phyloP scores from a whole-genome alignment of 257 asterid genomes.

The Solanum pinnatisectum region DNA sequence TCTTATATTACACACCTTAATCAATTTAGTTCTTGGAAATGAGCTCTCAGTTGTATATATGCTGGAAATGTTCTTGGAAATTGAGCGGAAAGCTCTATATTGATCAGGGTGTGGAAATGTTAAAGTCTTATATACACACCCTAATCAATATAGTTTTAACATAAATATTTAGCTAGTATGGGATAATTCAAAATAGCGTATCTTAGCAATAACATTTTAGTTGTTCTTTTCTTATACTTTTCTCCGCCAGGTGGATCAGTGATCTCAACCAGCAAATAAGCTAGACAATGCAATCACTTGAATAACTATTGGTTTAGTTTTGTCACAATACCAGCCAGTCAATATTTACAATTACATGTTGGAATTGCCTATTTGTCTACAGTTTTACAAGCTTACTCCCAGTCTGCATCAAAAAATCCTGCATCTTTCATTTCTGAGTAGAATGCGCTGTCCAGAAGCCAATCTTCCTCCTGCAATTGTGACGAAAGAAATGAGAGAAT shows the following conservation, averaged over 20 bases:
- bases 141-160: neutral
- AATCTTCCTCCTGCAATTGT: slow-evolving; percentile 70
- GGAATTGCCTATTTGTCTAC: neutral
- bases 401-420: slow-evolving; percentile 71
- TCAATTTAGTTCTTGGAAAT: too few species aligned
- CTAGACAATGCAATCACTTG: neutral
- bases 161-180: neutral
- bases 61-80: too few species aligned
- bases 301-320: neutral
- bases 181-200: neutral
- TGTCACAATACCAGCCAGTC: neutral
- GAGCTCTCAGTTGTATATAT: too few species aligned
- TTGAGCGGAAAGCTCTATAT: too few species aligned
- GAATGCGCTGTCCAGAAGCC: slow-evolving; percentile 80
- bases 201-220: neutral
- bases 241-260: neutral
- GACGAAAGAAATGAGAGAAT: neutral
- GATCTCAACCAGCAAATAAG: neutral
- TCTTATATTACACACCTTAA: neutral
- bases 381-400: slow-evolving; percentile 40
- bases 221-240: neutral
- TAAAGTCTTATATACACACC: neutral
- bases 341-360: neutral
- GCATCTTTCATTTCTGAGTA: slow-evolving; percentile 95
- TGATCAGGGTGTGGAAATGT: too few species aligned